Evolutionary conservation across 768 basidiomycete genomes (phyloP).

Genomic region (Hericium coralloides): DNA sequence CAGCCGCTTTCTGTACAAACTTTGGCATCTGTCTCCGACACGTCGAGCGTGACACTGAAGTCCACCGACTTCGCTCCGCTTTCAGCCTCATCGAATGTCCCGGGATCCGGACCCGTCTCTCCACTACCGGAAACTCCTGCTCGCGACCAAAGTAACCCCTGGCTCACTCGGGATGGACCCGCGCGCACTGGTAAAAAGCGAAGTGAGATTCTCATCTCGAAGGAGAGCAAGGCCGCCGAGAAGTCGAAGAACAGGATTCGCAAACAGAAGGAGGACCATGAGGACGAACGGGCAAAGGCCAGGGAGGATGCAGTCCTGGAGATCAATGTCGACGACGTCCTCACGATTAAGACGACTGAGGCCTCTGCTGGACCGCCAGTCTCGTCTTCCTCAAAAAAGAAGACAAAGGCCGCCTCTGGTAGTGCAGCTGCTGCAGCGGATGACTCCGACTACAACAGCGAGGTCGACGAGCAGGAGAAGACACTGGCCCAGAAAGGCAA

Average conservation of each 20-base stretch:
- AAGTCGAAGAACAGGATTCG: conserved; percentile 72
- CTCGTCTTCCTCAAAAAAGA: conserved; percentile 14
- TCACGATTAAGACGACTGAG: conserved; percentile 21
- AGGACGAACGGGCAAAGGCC: conserved; percentile 47
- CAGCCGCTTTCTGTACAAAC: conserved; percentile 4
- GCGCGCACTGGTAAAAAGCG: conserved; percentile 46
- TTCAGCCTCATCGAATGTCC: conserved; percentile 15
- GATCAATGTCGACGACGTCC: conserved; percentile 50
- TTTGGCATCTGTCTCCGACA: conserved; percentile 32
- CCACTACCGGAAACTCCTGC: conserved; percentile 16
- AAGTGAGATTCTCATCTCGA: conserved; percentile 66
- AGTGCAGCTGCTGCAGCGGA: conserved; percentile 23
- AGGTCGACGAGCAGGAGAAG: conserved; percentile 63
- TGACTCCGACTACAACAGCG: conserved; percentile 52
- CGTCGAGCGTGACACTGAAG: conserved; percentile 61
- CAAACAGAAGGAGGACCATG: conserved; percentile 50
- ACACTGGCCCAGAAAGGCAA: conserved; percentile 36
- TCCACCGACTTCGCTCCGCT: conserved; percentile 44
- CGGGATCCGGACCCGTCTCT: conserved; percentile 8
- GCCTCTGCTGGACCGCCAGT: conserved; percentile 1
- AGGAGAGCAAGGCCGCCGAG: conserved; percentile 46
- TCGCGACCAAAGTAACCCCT: conserved; percentile 56
- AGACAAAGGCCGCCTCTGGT: conserved; percentile 2
- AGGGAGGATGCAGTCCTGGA: conserved; percentile 75
- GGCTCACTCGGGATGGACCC: conserved; percentile 44